Evolutionary conservation across 164 flowering plant species (phyloP), one percentile per base, ranked within the genome.

Genomic region (Buxus sempervirens): DNA sequence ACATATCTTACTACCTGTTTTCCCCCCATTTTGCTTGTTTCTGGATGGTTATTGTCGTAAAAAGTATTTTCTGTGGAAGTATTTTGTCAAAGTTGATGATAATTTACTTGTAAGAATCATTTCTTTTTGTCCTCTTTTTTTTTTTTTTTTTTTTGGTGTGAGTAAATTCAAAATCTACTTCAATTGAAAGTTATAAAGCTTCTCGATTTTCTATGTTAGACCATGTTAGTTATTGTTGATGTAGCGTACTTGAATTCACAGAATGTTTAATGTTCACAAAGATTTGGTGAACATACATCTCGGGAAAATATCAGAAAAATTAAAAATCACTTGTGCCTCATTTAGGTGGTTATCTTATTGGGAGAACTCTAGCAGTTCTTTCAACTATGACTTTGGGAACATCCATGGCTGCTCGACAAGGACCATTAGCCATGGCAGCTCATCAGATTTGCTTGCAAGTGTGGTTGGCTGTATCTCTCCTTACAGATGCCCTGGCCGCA

Each of bases 361-460:
- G 93, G 66, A 87, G 99, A 81, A 96, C 99, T 73, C 83, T 93
- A 54, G 82, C 99, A 62, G 88, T 88, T 65, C 83, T 93, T 22
- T 68, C 75, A 14, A 93, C 98, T 4, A 76, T 90, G 93, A 90
- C 98, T 23, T 62, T 93, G 72, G 97, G 82, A 18, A 89, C 99
- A 64, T 90, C 97, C 63, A 87, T 96, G 98, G 99, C 99, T 78
- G 96, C 98, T 73, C 97, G 96, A 64, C 96, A 88, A 77, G 98
- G 99, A 60, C 85, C 98, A 15, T 45, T 85, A 36, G 90, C 97
- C 56, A 96, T 96, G 99, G 97, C 98, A 41, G 98, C 95, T 72
- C 99, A 96, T 77, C 99, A 96, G 70, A 88, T 96, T 74, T 96
- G 97, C 78, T 67, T 89, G 74, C 98, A 96, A 84, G 89, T 96